Evolutionary conservation across 805 yeast species (phyloP), one percentile per base, ranked within the genome.

Genomic region (Scheffersomyces coipomensis): DNA sequence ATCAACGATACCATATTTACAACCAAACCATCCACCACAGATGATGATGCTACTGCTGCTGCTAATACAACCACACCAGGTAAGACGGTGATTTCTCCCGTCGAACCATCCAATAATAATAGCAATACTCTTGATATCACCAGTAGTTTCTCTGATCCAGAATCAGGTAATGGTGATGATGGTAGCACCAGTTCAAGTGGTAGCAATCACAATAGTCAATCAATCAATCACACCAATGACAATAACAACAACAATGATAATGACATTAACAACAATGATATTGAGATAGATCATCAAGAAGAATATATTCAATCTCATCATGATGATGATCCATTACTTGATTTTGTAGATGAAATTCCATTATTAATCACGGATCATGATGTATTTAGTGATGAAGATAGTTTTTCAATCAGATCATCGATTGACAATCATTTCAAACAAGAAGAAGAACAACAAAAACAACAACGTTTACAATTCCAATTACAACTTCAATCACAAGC

Each of bases 361-460:
- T 52, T 55, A 22, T 50, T 64, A 18, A 51, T 64, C 10, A 53
- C 67, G 21, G 70, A 64, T 38, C 45, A 53, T 47, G 69, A 60
- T 26, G 61, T 47, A 15, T 56, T 61, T 4, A 64, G 60, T 29
- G 56, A 52, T 30, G 69, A 62, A 22, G 30, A 27, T 27, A 24
- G 27, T 24, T 24, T 24, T 24, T 27, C 30, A 7, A 15, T 8
- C 6, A 17, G 5, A 13, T 27, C 30, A 27, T 13, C 18, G 7
- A 9, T 24, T 7, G 5, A 27, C n/a, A 5, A 17, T 13, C 23
- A 21, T 7, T 21, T 21, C 23, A 21, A 21, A 21, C 23, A 21
- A 9, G 9, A 7, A 21, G 15, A 27, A 4, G 8, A 13, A 5
- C 5, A 27, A 5, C 5, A 27, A 13, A n/a, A 8, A 5, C 17